A percentile compares a stretch with the other conserved stretches of the same genome.
phyloP scores from a whole-genome alignment of 139 green algal species.

The Chlamydomonas sphaeroides region DNA sequence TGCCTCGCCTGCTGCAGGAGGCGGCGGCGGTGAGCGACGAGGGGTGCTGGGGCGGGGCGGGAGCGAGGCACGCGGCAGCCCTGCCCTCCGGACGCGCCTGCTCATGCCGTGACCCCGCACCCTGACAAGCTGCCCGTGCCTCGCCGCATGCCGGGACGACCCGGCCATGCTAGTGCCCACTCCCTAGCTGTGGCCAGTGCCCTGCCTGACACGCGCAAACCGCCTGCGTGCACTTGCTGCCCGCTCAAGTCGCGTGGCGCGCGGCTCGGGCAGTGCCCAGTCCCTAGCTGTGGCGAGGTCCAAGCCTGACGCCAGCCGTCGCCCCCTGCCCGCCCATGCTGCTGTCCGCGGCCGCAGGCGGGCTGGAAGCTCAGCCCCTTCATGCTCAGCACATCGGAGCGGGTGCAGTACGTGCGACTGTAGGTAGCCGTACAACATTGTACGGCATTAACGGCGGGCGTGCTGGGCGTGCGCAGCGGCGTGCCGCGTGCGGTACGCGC shows the following conservation, averaged over 20 bases:
- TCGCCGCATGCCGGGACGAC: too few species aligned
- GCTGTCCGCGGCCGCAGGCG: not conserved
- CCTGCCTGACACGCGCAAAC: not conserved
- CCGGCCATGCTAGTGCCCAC: too few species aligned
- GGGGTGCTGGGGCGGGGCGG: not conserved
- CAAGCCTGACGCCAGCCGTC: not conserved
- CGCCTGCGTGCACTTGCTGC: not conserved
- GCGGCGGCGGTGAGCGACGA: conserved; percentile 25
- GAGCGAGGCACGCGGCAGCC: not conserved
- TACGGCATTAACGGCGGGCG: too few species aligned
- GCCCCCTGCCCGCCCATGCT: not conserved
- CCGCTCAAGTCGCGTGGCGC: too few species aligned
- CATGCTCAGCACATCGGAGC: conserved; percentile 73
- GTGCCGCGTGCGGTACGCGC: too few species aligned
- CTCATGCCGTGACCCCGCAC: not conserved
- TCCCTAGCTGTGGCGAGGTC: not conserved
- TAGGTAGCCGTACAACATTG: too few species aligned
- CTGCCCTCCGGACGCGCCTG: not conserved
- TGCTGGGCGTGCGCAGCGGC: too few species aligned
- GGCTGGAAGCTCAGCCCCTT: conserved; percentile 53
- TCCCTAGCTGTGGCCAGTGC: not conserved
- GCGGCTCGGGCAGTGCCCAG: too few species aligned
- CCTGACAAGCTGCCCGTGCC: not conserved
- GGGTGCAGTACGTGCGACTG: conserved; percentile 50
- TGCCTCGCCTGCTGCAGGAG: conserved; percentile 24